Conservation (phyloP, 345 rosid genomes). For the Populus ilicifolia region DNA sequence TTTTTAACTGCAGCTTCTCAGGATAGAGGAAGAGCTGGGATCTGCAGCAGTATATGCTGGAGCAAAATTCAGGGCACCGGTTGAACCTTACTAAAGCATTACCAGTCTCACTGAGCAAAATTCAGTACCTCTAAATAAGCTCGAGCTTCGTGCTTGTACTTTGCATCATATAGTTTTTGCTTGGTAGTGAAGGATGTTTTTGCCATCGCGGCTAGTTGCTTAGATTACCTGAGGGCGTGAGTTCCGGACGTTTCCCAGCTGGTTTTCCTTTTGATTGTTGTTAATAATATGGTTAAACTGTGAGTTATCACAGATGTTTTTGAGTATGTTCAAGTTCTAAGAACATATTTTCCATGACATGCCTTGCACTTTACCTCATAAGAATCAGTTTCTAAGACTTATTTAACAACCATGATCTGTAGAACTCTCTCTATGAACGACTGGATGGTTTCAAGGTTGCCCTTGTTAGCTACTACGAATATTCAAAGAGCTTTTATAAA, state of each 20-base stretch:
- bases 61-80: slow-evolving; percentile 48
- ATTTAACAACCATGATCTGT: too few species aligned
- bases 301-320: neutral
- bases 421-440: too few species aligned
- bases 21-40: slow-evolving; percentile 57
- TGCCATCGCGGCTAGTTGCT: neutral
- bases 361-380: neutral
- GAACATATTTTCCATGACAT: neutral
- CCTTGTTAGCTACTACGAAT: too few species aligned
- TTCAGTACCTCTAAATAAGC: neutral
- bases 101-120: neutral
- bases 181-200: neutral
- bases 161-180: neutral
- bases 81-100: slow-evolving; percentile 38
- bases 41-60: slow-evolving; percentile 46
- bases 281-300: neutral
- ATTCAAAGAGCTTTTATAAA: neutral
- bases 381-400: too few species aligned
- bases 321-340: neutral
- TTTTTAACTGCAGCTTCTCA: slow-evolving; percentile 39
- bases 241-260: neutral
- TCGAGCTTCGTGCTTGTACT: neutral
- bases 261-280: neutral
- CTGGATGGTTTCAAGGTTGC: too few species aligned
- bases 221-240: neutral